Percentiles rank a stretch among this genome's conserved stretches.
Conservation (phyloP, 768 basidiomycete species). For the Lentinula lateritia region DNA sequence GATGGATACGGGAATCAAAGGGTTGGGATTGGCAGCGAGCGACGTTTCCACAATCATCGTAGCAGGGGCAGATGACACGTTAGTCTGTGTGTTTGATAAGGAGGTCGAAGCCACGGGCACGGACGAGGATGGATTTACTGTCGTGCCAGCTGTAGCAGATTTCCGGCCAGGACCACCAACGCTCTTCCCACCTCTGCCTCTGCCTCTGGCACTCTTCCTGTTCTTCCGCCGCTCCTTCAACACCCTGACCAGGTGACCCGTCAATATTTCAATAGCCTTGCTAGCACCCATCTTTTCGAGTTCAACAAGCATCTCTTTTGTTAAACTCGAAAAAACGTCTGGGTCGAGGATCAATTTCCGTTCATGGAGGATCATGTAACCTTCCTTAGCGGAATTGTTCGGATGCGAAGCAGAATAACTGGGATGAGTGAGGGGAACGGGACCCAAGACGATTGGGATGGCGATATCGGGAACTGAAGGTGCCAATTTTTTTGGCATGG, state of each 20-base stretch:
- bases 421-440: constrained; percentile 61
- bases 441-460: constrained; percentile 73
- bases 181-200: constrained; percentile 25
- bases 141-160: constrained; percentile 11
- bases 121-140: constrained; percentile 32
- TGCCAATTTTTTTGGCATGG: constrained; percentile 21
- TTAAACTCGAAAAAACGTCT: constrained; percentile 73
- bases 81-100: constrained; percentile 21
- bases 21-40: constrained; percentile 15
- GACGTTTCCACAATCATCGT: constrained; percentile 20
- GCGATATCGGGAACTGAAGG: constrained; percentile 45
- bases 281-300: constrained; percentile 78
- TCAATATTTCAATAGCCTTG: constrained; percentile 75
- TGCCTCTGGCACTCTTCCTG: constrained; percentile 37
- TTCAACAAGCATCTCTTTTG: constrained; percentile 65
- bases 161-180: constrained; percentile 21
- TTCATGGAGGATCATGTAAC: constrained; percentile 77
- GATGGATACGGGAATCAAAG: neutral
- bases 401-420: constrained; percentile 40
- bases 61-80: constrained; percentile 21
- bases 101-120: constrained; percentile 17
- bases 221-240: constrained; percentile 65
- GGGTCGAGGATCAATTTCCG: constrained; percentile 83
- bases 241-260: constrained; percentile 79
- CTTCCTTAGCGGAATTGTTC: constrained; percentile 46